phyloP scores from a whole-genome alignment of 257 asterid genomes.

The Lavandula angustifolia region DNA sequence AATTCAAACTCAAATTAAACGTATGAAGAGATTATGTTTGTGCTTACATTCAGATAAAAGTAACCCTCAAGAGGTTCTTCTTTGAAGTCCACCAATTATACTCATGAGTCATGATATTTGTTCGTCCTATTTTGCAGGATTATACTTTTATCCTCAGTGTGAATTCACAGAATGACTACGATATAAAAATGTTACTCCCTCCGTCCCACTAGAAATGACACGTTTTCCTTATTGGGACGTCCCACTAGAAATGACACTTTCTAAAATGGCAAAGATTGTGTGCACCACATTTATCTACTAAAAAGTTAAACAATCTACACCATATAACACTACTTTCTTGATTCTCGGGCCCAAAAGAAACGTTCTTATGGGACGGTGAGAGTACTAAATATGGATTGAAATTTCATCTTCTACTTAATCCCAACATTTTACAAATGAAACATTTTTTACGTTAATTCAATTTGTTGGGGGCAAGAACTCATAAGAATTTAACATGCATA shows the following conservation, averaged over 20 bases:
- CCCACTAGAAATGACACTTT: no score
- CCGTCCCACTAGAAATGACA: no score
- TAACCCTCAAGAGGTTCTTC: background rate
- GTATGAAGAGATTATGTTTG: background rate
- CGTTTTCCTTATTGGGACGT: no score
- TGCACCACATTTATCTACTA: no score
- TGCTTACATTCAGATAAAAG: background rate
- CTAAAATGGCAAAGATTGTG: no score
- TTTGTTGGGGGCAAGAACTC: conserved; percentile 23
- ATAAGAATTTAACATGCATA: conserved; percentile 20
- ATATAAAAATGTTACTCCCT: conserved; percentile 8
- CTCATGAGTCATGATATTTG: conserved; percentile 7
- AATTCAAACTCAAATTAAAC: background rate
- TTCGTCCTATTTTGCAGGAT: background rate
- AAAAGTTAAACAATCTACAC: no score
- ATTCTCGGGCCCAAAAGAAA: no score
- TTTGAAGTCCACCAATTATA: conserved; percentile 1
- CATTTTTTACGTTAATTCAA: conserved; percentile 13
- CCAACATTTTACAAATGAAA: no score
- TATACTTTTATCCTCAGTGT: conserved; percentile 3
- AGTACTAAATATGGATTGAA: no score
- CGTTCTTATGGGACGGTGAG: no score
- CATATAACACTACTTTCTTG: no score
- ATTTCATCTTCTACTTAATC: no score
- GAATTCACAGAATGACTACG: background rate